These are phyloP conservation scores for Aquilaria yunnanensis DNA, from an alignment of 345 rosid species.

Conservation along the genomic window DNA sequence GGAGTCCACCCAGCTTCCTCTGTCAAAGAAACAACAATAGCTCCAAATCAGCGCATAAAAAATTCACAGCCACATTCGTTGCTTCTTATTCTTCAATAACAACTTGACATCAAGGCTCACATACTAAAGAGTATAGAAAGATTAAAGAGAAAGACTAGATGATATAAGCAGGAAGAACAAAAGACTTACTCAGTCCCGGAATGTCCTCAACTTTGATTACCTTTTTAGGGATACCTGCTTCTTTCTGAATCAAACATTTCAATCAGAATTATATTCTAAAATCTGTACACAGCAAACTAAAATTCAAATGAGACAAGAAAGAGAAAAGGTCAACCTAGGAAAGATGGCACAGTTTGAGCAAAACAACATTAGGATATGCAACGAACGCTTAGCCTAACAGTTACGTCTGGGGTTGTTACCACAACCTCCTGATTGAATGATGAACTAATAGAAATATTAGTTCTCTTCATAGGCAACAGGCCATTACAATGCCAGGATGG, in stretches of 20 bases:
- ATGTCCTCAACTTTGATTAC: conserved; percentile 80
- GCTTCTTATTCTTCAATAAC: too few relatives aligned
- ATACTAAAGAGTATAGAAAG: neutral
- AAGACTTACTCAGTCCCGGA: conserved; percentile 85
- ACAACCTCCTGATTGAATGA: too few relatives aligned
- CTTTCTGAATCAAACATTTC: conserved; percentile 50
- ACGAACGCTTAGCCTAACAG: too few relatives aligned
- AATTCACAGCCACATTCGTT: conserved; percentile 2
- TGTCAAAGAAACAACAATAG: conserved; percentile 24
- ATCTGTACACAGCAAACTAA: neutral
- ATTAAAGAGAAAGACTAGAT: conserved; percentile 1
- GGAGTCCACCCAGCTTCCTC: conserved; percentile 99
- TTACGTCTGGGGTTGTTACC: too few relatives aligned
- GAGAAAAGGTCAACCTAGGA: neutral
- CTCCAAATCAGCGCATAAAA: conserved; percentile 6
- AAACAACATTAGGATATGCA: neutral
- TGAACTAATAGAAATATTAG: too few relatives aligned
- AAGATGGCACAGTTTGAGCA: neutral
- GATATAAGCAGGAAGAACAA: conserved; percentile 1
- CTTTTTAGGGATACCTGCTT: conserved; percentile 74
- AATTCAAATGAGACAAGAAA: neutral
- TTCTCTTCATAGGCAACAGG: too few relatives aligned
- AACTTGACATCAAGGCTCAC: neutral
- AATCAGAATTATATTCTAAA: conserved; percentile 17
- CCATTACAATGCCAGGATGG: too few relatives aligned